A percentile compares a stretch with the other conserved stretches of the same genome.
phyloP scores from a whole-genome alignment of 306 rosid species.

The Erythrophleum fordii region DNA sequence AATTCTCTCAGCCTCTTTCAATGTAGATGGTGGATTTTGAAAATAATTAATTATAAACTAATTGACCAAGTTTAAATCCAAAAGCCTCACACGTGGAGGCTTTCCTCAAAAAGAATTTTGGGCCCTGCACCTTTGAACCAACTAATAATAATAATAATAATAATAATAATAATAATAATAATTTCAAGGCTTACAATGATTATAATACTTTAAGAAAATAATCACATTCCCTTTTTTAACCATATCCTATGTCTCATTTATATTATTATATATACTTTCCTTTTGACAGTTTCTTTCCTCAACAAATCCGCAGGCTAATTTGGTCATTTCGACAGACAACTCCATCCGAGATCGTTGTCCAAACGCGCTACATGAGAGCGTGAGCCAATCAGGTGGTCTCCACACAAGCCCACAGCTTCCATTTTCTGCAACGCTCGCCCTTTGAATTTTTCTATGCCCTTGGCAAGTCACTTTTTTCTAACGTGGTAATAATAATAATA shows the following conservation, averaged over 20 bases:
- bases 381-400: too few relatives aligned
- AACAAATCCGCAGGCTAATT: conserved; percentile 27
- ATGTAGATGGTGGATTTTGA: too few relatives aligned
- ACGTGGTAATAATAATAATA: conserved; percentile 6
- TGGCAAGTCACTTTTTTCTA: not conserved
- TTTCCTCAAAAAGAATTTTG: not conserved
- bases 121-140: not conserved
- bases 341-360: not conserved
- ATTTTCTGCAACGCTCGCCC: not conserved
- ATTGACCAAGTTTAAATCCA: not conserved
- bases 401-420: too few relatives aligned
- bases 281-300: not conserved
- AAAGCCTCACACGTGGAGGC: too few relatives aligned
- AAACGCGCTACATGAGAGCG: conserved; percentile 51
- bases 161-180: too few relatives aligned
- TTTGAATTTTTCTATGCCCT: not conserved
- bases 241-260: too few relatives aligned
- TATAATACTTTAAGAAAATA: not conserved
- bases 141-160: not conserved
- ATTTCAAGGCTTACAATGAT: not conserved
- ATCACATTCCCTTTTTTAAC: too few relatives aligned
- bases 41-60: not conserved
- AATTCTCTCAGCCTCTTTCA: too few relatives aligned
- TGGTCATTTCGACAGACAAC: conserved; percentile 5
- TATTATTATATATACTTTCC: not conserved